phyloP scores from a whole-genome alignment of 129 eudicot genomes.

The Chrysanthemum lavandulifolium region DNA sequence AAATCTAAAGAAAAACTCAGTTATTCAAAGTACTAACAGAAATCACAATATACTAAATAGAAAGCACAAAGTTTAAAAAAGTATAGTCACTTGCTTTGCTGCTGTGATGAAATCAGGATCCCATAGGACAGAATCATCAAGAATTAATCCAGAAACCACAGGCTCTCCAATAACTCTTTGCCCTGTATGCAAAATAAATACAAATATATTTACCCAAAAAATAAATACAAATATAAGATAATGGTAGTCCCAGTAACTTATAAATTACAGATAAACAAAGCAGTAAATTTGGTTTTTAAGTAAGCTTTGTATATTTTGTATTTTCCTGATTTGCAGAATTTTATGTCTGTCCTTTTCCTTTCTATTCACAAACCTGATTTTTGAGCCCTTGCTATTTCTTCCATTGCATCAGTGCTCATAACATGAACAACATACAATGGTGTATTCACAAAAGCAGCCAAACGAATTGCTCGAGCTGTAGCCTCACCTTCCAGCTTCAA shows the following conservation, averaged over 20 bases:
- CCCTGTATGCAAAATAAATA: slow-evolving; percentile 50
- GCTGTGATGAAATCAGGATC: slow-evolving; percentile 88
- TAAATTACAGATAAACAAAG: background rate
- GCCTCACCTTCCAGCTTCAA: slow-evolving; percentile 96
- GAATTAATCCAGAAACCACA: slow-evolving; percentile 84
- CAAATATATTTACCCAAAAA: no score
- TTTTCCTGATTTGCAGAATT: background rate
- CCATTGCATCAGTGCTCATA: slow-evolving; percentile 99
- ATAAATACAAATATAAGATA: slow-evolving; percentile 12
- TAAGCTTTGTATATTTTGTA: background rate
- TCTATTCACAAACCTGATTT: slow-evolving; percentile 67
- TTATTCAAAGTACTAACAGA: background rate
- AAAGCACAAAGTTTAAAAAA: slow-evolving; percentile 5
- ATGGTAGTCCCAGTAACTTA: slow-evolving; percentile 13
- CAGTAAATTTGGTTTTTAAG: background rate
- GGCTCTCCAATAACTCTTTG: slow-evolving; percentile 95
- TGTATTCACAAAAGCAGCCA: slow-evolving; percentile 94
- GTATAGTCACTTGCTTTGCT: slow-evolving; percentile 59
- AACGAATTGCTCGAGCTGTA: slow-evolving; percentile 89
- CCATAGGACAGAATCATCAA: slow-evolving; percentile 91
- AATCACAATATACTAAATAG: slow-evolving; percentile 6
- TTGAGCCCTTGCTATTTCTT: slow-evolving; percentile 90
- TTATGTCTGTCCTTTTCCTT: slow-evolving; percentile 1
- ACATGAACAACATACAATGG: slow-evolving; percentile 98
- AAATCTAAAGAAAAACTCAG: slow-evolving; percentile 43